Evolutionary conservation across 129 eudicot species (phyloP).

Genomic region (Lactuca saligna): DNA sequence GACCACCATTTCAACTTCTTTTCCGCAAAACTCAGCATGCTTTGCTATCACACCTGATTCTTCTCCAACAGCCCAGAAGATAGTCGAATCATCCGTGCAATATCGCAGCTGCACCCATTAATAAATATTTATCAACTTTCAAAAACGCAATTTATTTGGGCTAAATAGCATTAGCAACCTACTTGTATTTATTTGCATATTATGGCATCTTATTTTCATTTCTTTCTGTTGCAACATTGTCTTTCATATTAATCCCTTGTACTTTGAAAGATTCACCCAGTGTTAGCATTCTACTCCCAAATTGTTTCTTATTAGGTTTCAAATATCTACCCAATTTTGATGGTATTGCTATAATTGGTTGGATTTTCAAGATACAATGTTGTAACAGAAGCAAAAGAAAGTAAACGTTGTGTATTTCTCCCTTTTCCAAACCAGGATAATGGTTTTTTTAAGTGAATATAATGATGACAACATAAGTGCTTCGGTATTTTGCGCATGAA

Average conservation of each 20-base stretch:
- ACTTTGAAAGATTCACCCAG: too few species aligned
- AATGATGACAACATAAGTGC: neutral
- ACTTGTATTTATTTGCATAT: neutral
- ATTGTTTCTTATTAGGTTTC: too few species aligned
- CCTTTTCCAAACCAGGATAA: neutral
- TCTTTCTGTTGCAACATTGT: neutral
- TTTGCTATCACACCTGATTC: constrained; percentile 70
- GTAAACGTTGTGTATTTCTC: neutral
- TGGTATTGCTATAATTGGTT: too few species aligned
- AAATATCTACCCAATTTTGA: too few species aligned
- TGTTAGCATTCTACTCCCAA: neutral
- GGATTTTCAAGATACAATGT: too few species aligned
- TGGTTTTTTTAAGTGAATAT: too few species aligned
- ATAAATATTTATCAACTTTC: constrained; percentile 4
- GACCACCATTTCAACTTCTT: constrained; percentile 83
- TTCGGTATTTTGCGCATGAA: too few species aligned
- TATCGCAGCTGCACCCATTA: constrained; percentile 63
- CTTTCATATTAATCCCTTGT: too few species aligned
- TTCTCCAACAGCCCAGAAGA: constrained; percentile 91
- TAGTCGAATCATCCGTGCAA: constrained; percentile 85
- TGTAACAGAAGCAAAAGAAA: neutral
- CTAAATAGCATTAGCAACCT: neutral
- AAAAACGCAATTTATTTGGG: neutral
- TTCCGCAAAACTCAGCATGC: constrained; percentile 75
- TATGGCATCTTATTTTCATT: neutral